Base-by-base conservation (phyloP, 2,329 filamentous ascomycete genomes). In the Passalora sequoiae region DNA sequence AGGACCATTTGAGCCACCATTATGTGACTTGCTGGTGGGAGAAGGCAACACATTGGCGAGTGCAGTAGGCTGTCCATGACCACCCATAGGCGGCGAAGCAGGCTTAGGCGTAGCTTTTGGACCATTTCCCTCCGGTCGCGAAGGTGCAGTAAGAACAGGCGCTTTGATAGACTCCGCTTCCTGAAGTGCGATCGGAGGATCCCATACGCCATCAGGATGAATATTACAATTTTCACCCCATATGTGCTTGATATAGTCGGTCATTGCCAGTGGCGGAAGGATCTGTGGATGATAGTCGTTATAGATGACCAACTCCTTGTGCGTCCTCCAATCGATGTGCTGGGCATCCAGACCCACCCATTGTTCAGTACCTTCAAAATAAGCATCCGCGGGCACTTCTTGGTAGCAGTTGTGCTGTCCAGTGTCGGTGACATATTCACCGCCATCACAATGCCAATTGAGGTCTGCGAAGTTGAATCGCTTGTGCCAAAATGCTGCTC, bases 401-500 rank as follows among this genome's bases (percentile, higher is more conserved):
- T 57, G 55, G 20, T 57, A 59, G 39, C 56, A 59, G 8, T 49
- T 44, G 12, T 49, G 29, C 8, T 44, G 12, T 25, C 17, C 27
- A 4, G 29, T 31, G 15, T 56, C 44, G 17, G 50, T 45, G n/a
- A 51, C 43, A 19, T 24, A 53, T 16, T 41, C 46, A 4, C 49
- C 44, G 25, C 43, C 53, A 6, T 44, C 33, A 32, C 54, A 59
- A 17, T 44, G 47, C 47, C 51, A 57, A 19, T 59, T 59, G 13
- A 59, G 41, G 31, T 59, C 54, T 7, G 44, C 51, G 24, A 46
- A 53, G 16, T 54, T 49, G 42, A 57, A 59, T 2, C 46, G 44
- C 10, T 46, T 32, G 13, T 42, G 41, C 10, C 32, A 29, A 33
- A 43, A 55, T 0, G 47, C 16, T 7, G 46, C 53, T 21, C 51